Evolutionary conservation across 768 basidiomycete species (phyloP), one percentile per base, ranked within the genome.

Genomic region (Tremella mesenterica): DNA sequence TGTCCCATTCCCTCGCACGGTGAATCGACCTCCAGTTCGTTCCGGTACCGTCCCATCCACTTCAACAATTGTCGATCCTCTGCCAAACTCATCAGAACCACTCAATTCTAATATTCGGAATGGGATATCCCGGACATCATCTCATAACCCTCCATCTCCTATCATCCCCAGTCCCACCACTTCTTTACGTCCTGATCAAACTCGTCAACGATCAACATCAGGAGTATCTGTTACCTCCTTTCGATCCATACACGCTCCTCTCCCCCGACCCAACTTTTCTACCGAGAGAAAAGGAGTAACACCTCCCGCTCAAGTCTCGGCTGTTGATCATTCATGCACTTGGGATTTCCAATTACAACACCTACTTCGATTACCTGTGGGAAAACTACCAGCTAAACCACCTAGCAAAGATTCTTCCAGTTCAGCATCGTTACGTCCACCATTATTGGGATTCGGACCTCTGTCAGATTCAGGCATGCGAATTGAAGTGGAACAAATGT

Each of bases 331-430:
- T 52, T 54, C 60, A 8, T 63, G 60, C 31, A 59, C 58, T 6
- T 69, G 61, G 61, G 56, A 63, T 18, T 64, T 56, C 38, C 55
- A 58, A 16, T 20, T 65, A 18, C 31, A 61, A 13, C 64, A 64
- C 34, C 45, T 48, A 16, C 33, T 65, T 26, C 45, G 56, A 12
- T 60, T 69, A 10, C 61, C 61, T 0, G 47, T 69, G 23, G 52
- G 59, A 8, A 65, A 69, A 48, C 41, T 52, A 5, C 23, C 43
- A 18, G 12, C 45, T 6, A 29, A 26, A 10, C 41, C 47, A 12
- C 51, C 57, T 41, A 52, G 51, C 20, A 27, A 36, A 7, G 2
- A 38, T 1, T 52, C 57, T 16, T 31, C 49, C 51, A 7, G 28
- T 26, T 36, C 28, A 36, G 4, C 33, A 50, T 12, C 46, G 29